Percentiles rank a stretch among this genome's conserved stretches.
These are phyloP conservation scores for Centrapalus pauciflorus DNA, from an alignment of 129 eudicot species.

Conservation along the genomic window DNA sequence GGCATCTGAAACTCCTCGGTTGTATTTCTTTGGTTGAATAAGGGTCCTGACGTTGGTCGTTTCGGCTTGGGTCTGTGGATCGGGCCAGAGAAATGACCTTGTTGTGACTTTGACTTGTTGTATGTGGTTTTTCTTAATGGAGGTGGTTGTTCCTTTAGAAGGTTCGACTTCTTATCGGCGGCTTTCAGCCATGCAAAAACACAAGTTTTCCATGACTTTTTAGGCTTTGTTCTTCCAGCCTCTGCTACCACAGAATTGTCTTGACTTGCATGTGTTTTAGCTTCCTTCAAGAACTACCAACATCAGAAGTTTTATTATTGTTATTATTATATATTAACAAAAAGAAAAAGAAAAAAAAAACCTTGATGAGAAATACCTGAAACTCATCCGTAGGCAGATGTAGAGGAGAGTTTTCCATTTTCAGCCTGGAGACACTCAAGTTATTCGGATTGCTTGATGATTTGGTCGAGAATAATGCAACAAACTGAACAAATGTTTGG, in stretches of 20 bases:
- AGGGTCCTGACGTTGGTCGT: slow-evolving; percentile 39
- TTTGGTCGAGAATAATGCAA: too few relatives aligned
- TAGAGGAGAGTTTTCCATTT: slow-evolving; percentile 31
- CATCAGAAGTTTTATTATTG: too few relatives aligned
- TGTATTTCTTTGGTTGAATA: slow-evolving; percentile 27
- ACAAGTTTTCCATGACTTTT: slow-evolving; percentile 50
- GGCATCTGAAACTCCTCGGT: slow-evolving; percentile 31
- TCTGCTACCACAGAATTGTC: neutral
- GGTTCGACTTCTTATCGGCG: slow-evolving; percentile 35
- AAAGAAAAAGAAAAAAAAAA: too few relatives aligned
- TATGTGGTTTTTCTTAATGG: neutral
- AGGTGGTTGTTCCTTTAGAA: slow-evolving; percentile 5
- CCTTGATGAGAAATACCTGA: too few relatives aligned
- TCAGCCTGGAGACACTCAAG: too few relatives aligned
- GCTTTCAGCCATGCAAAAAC: slow-evolving; percentile 49
- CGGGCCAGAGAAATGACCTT: slow-evolving; percentile 41
- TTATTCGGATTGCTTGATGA: too few relatives aligned
- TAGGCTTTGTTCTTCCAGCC: slow-evolving; percentile 17
- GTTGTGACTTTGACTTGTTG: slow-evolving; percentile 13
- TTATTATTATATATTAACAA: too few relatives aligned
- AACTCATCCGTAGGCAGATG: too few relatives aligned
- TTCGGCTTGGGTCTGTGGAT: slow-evolving; percentile 9
- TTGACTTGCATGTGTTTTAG: slow-evolving; percentile 30
- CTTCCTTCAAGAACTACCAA: slow-evolving; percentile 54
- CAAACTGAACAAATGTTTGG: neutral